A percentile compares a stretch with the other conserved stretches of the same genome.
Conservation (phyloP, 1,139 yeast species). For the Suzukiozyma palmioleophila region DNA sequence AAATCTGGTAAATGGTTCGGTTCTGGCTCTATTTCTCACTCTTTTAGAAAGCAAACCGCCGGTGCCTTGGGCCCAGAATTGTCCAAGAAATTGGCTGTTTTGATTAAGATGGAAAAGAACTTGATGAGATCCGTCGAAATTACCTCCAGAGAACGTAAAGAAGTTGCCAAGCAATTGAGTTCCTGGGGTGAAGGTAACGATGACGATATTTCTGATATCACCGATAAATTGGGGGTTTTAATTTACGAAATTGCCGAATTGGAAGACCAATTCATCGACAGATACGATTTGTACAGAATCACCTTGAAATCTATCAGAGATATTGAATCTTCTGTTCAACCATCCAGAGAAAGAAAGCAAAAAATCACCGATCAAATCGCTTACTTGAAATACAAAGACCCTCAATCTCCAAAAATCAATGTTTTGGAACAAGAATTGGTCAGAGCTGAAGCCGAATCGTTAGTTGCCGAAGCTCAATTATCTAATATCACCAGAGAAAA, state of each 20-base stretch:
- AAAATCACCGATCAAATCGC: conserved; percentile 97
- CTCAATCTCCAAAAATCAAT: conserved; percentile 91
- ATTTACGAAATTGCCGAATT: conserved; percentile 96
- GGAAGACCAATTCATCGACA: conserved; percentile 96
- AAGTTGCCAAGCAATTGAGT: conserved; percentile 93
- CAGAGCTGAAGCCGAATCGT: conserved; percentile 97
- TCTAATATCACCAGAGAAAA: conserved; percentile 97
- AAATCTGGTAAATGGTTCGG: conserved; percentile 78
- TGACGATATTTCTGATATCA: conserved; percentile 94
- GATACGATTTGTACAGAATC: conserved; percentile 95
- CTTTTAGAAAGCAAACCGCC: conserved; percentile 83
- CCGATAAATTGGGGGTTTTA: conserved; percentile 94
- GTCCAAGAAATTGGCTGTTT: conserved; percentile 81
- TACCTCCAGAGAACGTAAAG: conserved; percentile 92
- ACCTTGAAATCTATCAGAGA: conserved; percentile 93
- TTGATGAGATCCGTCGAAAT: conserved; percentile 92
- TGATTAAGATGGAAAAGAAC: conserved; percentile 94
- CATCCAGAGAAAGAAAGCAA: conserved; percentile 96
- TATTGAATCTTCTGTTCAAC: conserved; percentile 96
- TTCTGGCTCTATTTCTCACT: conserved; percentile 75
- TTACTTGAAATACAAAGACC: conserved; percentile 95
- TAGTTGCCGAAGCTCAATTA: conserved; percentile 98
- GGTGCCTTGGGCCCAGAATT: conserved; percentile 95
- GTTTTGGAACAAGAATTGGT: conserved; percentile 97
- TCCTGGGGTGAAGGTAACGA: conserved; percentile 98